Evolutionary conservation across 495 filamentous ascomycete species (phyloP), one percentile per base, ranked within the genome.

Genomic region (Hyaloscypha hepaticicola): DNA sequence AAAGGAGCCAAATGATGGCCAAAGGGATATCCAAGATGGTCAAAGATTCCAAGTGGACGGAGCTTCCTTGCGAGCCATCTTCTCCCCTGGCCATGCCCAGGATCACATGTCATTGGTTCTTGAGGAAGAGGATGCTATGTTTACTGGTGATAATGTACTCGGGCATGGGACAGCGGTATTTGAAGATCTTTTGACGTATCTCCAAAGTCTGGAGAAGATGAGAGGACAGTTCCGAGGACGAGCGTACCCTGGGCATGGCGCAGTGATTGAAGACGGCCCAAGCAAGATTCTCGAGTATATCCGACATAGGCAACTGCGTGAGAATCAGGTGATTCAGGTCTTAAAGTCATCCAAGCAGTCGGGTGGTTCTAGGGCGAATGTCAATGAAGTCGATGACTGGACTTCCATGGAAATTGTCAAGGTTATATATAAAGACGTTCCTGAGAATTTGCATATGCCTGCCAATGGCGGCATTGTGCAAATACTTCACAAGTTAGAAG

Each of bases 141-240:
- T 99, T 75, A 97, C 93, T 0, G 95, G 91, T 45, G 95, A 99
- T 71, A 97, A 95, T 69, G 91, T 99, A 31, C 83, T 99, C 4
- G 95, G 95, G 0, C 92, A 97, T 63, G 95, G 95, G 2, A 97
- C 95, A 3, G 87, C 90, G 29, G 93, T 97, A 14, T 97, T 97
- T 72, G 92, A 96, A 75, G 88, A 96, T 63, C 80, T 97, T 2
- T 75, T 74, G 6, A 77, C 76, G 4, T 99, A 97, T 72, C 76
- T 97, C 63, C 67, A 70, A n/a, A 92, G 86, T 56, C 75, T 99
- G 16, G 78, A 87, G 58, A 80, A 79, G 61, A 96, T 97, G 91
- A 77, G 80, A 53, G 70, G 74, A 21, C 75, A 85, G 22, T 89
- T 90, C 62, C 67, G 63, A 5, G 90, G 90, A 1, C 80, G 85